Conservation (phyloP, 139 green algal species). For the Tetratostichococcus sp. region DNA sequence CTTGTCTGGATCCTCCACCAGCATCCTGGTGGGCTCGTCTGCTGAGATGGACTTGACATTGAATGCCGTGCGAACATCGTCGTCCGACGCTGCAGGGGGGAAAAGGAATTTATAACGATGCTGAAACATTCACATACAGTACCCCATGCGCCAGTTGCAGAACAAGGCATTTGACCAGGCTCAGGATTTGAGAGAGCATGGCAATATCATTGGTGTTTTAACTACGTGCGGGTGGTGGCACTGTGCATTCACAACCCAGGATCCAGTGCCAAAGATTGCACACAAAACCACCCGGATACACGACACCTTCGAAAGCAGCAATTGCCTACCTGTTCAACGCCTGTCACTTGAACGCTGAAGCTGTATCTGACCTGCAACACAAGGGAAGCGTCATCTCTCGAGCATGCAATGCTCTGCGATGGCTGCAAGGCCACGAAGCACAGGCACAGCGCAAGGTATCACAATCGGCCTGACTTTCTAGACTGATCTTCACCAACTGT, state of each 20-base stretch:
- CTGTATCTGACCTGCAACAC: constrained; percentile 30
- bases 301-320: too few species aligned
- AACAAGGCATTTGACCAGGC: neutral
- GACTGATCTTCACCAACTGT: too few species aligned
- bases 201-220: too few species aligned
- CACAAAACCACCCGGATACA: too few species aligned
- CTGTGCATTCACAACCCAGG: too few species aligned
- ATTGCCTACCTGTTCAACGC: constrained; percentile 8
- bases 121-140: constrained; percentile 44
- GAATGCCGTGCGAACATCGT: constrained; percentile 39
- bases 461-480: too few species aligned
- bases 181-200: too few species aligned
- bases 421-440: too few species aligned
- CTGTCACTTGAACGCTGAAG: constrained; percentile 42
- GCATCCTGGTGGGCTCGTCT: constrained; percentile 43
- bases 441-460: too few species aligned
- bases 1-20: constrained; percentile 41
- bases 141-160: constrained; percentile 22
- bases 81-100: constrained; percentile 23
- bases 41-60: constrained; percentile 44
- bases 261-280: too few species aligned
- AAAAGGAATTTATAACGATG: constrained; percentile 42
- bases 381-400: neutral
- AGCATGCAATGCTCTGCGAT: too few species aligned
- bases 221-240: too few species aligned